phyloP scores from a whole-genome alignment of 1,284 basidiomycete genomes.

The Rugiboletus extremiorientalis region DNA sequence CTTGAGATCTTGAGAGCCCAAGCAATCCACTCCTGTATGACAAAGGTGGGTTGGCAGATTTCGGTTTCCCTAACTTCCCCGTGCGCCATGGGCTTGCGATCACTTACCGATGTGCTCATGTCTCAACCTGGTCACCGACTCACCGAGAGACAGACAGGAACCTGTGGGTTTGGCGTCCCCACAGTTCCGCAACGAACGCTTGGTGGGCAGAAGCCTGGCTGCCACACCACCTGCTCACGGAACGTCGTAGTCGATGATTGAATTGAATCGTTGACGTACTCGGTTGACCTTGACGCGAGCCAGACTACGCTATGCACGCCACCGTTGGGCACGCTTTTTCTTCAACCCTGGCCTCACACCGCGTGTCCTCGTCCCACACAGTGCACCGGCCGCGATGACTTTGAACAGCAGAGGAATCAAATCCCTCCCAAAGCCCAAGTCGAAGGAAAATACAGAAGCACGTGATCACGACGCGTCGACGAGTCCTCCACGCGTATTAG shows the following conservation, averaged over 20 bases:
- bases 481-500: constrained; percentile 20
- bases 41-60: neutral
- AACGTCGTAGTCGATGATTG: neutral
- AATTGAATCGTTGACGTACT: constrained; percentile 26
- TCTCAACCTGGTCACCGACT: too few relatives aligned
- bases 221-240: too few relatives aligned
- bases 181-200: too few relatives aligned
- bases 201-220: too few relatives aligned
- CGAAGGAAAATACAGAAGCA: neutral
- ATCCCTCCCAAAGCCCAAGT: neutral
- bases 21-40: neutral
- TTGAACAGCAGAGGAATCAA: constrained; percentile 4
- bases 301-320: constrained; percentile 5
- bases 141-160: too few relatives aligned
- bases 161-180: too few relatives aligned
- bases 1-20: neutral
- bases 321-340: too few relatives aligned
- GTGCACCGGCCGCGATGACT: neutral
- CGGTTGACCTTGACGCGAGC: constrained; percentile 14
- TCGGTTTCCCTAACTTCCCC: neutral
- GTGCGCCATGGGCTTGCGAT: too few relatives aligned
- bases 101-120: too few relatives aligned
- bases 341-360: neutral
- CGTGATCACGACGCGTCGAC: constrained; percentile 29
- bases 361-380: neutral